These are phyloP conservation scores for Geranomyces michiganensis DNA, from an alignment of 192 early-diverging fungal genomes.

Conservation along the genomic window DNA sequence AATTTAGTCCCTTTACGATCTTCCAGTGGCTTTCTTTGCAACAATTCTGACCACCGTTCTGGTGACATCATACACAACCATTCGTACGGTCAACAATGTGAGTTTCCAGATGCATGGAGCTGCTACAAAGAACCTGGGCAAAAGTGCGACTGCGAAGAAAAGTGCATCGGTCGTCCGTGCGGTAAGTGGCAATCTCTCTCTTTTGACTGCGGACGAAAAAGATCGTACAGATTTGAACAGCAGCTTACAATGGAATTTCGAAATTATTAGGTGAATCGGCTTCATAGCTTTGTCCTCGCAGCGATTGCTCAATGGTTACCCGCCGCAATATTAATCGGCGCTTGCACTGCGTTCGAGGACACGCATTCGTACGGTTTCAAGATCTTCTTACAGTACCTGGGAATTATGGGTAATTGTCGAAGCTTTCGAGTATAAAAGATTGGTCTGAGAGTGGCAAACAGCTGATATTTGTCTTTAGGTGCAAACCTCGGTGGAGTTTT, in stretches of 20 bases:
- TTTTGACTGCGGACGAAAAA: no score
- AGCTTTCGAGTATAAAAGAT: neutral
- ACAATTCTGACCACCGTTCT: neutral
- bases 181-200: neutral
- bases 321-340: constrained; percentile 4
- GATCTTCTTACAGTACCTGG: constrained; percentile 3
- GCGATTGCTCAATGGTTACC: constrained; percentile 20
- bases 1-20: no score
- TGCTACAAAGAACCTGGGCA: neutral
- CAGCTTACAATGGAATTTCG: no score
- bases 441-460: neutral
- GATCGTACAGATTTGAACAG: no score
- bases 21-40: constrained; percentile 10
- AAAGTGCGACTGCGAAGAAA: neutral
- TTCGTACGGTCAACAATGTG: constrained; percentile 6
- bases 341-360: neutral
- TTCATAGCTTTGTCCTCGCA: constrained; percentile 19
- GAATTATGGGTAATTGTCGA: constrained; percentile 5
- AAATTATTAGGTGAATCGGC: neutral
- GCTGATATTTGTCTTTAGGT: neutral
- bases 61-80: neutral
- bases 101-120: neutral
- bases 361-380: neutral
- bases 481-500: constrained; percentile 20
- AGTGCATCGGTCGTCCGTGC: neutral